phyloP scores from a whole-genome alignment of 2,329 filamentous ascomycete genomes.

The Sclerotinia subarctica region DNA sequence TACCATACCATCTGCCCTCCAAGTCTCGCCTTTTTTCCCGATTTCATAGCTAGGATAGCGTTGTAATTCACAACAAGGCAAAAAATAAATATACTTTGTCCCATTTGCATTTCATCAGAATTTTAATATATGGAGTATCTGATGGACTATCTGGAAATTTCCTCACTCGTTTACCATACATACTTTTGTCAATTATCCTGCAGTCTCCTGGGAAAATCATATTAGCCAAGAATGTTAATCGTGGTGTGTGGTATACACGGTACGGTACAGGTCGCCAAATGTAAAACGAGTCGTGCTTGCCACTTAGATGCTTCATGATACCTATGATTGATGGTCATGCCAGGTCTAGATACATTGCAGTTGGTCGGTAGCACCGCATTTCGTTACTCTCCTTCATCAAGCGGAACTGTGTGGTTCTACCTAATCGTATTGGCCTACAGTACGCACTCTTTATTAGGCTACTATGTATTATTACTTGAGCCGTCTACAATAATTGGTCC shows the following conservation, averaged over 20 bases:
- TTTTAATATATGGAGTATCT: constrained; percentile 12
- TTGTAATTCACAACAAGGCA: neutral
- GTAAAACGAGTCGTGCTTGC: constrained; percentile 15
- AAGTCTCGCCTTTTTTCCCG: constrained; percentile 4
- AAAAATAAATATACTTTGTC: neutral
- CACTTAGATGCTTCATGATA: constrained; percentile 15
- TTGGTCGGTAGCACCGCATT: constrained; percentile 13
- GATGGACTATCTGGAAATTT: neutral
- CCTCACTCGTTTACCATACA: neutral
- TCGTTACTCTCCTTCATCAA: neutral
- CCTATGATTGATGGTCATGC: constrained; percentile 6
- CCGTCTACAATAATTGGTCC: neutral
- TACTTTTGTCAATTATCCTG: neutral
- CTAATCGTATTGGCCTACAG: constrained; percentile 1
- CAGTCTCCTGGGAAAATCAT: neutral
- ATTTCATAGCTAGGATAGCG: constrained; percentile 10
- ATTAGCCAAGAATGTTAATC: neutral
- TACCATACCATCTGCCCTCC: constrained; percentile 13
- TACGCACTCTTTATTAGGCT: constrained; percentile 6
- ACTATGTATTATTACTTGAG: neutral
- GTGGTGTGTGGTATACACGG: neutral
- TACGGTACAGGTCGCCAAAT: neutral
- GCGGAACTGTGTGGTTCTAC: constrained; percentile 1
- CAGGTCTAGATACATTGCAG: constrained; percentile 14
- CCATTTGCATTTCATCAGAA: constrained; percentile 7